A percentile compares a stretch with the other conserved stretches of the same genome.
Conservation (phyloP, 352 stramenopile species). For the Aphanomyces euteiches region DNA sequence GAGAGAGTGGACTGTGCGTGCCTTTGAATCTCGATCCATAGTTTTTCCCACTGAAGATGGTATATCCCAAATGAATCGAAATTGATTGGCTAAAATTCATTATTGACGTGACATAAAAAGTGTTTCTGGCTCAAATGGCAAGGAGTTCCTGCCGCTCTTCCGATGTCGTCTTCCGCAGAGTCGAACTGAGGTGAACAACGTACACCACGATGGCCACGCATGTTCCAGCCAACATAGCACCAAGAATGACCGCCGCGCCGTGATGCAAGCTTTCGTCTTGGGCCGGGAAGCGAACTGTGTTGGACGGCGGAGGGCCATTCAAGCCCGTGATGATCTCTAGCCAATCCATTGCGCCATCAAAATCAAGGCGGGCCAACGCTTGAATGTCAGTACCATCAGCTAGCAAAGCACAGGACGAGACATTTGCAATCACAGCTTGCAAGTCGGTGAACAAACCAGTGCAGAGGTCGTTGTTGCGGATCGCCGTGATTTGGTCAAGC, state of each 20-base stretch:
- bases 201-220: background rate
- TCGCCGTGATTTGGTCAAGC: background rate
- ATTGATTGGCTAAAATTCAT: too few relatives aligned
- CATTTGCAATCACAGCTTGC: background rate
- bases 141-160: too few relatives aligned
- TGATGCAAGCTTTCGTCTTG: background rate
- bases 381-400: background rate
- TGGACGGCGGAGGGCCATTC: background rate
- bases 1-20: too few relatives aligned
- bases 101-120: too few relatives aligned
- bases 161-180: too few relatives aligned
- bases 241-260: background rate
- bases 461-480: background rate
- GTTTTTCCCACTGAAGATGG: too few relatives aligned
- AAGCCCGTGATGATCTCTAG: background rate
- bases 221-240: background rate
- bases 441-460: background rate
- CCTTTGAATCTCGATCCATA: too few relatives aligned
- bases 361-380: background rate
- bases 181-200: background rate
- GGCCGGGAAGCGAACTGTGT: background rate
- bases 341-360: background rate
- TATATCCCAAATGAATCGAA: too few relatives aligned
- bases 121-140: too few relatives aligned
- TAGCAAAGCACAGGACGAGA: background rate